Base-by-base conservation (phyloP, 1,284 basidiomycete genomes). In the Leccinum solheimii region DNA sequence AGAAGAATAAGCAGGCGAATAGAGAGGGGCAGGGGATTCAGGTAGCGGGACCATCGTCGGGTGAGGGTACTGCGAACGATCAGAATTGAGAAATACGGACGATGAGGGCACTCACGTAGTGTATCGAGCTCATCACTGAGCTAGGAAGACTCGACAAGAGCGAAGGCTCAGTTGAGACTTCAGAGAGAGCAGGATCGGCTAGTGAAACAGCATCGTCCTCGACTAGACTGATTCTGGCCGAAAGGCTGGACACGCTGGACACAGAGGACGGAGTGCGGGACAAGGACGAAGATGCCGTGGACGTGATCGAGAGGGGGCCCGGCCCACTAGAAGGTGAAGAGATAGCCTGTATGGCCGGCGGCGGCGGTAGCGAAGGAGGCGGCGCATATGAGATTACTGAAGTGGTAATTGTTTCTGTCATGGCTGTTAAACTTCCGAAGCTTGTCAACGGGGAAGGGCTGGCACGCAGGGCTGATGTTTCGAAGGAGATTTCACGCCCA, bases 401-500 rank as follows among this genome's bases (percentile, higher is more conserved):
- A 8, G 69, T 66, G 1, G 67, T 74, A 32, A 78, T 73, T 5
- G 76, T 73, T 58, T 81, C 78, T 10, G 80, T 72, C 55, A 81
- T 67, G 21, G 62, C 67, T n/a, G 71, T 72, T 34, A 74, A 60
- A 45, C 67, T 76, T 49, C 64, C 74, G 0, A 75, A 57, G n/a
- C 72, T 76, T 3, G 63, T 80, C 71, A 62, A 72, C 30, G 36
- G 83, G 1, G 83, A 83, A 30, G 78, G 76, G 58, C 77, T 83
- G 0, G 84, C 81, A 43, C 80, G 75, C 69, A 84, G 72, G 61
- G 83, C 75, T 0, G 83, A 83, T 0, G 83, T 83, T 53, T 91
- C 89, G 63, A 86, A 87, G 0, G 87, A 89, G 0, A 69, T 75
- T 65, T 91, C 89, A 2, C 73, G 77, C 1, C 80, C 82, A 55